These are phyloP conservation scores for Annulohypoxylon bovei DNA, from an alignment of 495 filamentous ascomycete species.

Conservation along the genomic window DNA sequence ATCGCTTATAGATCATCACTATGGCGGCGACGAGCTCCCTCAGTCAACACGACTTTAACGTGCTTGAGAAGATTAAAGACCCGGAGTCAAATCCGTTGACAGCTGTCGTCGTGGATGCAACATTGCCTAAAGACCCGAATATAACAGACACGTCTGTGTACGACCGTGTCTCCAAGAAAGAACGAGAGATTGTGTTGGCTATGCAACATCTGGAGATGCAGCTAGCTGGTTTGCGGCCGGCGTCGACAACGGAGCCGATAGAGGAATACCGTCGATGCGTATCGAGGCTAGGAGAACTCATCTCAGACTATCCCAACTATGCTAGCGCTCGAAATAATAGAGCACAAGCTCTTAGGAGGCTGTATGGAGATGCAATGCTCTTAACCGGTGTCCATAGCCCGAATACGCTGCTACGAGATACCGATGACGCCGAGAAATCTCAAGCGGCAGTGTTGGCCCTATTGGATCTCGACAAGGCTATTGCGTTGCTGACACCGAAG, in stretches of 20 bases:
- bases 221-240: conserved; percentile 51
- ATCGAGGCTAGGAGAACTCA: conserved; percentile 61
- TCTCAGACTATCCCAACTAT: conserved; percentile 69
- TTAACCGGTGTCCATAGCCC: conserved; percentile 38
- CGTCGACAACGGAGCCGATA: conserved; percentile 37
- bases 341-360: conserved; percentile 73
- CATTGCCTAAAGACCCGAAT: conserved; percentile 70
- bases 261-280: conserved; percentile 54
- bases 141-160: conserved; percentile 53
- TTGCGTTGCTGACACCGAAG: conserved; percentile 68
- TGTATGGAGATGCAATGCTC: conserved; percentile 62
- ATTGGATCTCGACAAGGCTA: conserved; percentile 72
- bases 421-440: conserved; percentile 43
- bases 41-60: conserved; percentile 72
- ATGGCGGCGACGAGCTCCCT: conserved; percentile 64
- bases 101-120: conserved; percentile 62
- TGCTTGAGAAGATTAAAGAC: conserved; percentile 83
- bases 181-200: conserved; percentile 59
- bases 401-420: conserved; percentile 45
- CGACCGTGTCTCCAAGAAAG: conserved; percentile 51
- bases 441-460: conserved; percentile 58
- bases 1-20: conserved; percentile 18
- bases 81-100: conserved; percentile 72
- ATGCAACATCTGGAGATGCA: conserved; percentile 61
- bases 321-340: conserved; percentile 81